Conservation (phyloP, 177 flowering plant genomes). For the Vitis hybrid region DNA sequence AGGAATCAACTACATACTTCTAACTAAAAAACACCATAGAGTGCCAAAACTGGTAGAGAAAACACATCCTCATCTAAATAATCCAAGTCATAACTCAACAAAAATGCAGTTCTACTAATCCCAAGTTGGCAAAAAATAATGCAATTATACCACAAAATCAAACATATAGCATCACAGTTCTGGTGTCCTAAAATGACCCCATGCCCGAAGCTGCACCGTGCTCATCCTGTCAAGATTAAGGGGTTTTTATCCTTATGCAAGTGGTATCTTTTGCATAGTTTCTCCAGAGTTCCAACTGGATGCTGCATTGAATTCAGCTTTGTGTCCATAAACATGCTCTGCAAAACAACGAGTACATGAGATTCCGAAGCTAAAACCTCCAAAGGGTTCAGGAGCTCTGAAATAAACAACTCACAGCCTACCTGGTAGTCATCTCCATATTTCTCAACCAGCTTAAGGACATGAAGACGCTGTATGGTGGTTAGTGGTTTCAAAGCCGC, state of each 20-base stretch:
- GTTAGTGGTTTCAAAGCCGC: slow-evolving; percentile 74
- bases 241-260: slow-evolving; percentile 46
- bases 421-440: slow-evolving; percentile 89
- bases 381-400: neutral
- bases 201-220: neutral
- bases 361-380: neutral
- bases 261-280: slow-evolving; percentile 72
- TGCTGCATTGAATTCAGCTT: slow-evolving; percentile 89
- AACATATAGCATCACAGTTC: neutral
- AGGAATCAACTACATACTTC: too few species aligned
- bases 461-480: slow-evolving; percentile 60
- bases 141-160: neutral
- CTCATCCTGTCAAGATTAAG: slow-evolving; percentile 32
- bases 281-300: slow-evolving; percentile 68
- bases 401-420: neutral
- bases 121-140: too few species aligned
- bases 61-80: too few species aligned
- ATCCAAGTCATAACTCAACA: too few species aligned
- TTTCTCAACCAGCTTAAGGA: slow-evolving; percentile 60
- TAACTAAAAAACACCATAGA: neutral
- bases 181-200: neutral
- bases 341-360: slow-evolving; percentile 20
- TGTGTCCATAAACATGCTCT: slow-evolving; percentile 88
- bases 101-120: too few species aligned
- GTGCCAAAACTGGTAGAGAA: neutral